These are phyloP conservation scores for Flammula alnicola DNA, from an alignment of 1,284 basidiomycete genomes.

Conservation along the genomic window DNA sequence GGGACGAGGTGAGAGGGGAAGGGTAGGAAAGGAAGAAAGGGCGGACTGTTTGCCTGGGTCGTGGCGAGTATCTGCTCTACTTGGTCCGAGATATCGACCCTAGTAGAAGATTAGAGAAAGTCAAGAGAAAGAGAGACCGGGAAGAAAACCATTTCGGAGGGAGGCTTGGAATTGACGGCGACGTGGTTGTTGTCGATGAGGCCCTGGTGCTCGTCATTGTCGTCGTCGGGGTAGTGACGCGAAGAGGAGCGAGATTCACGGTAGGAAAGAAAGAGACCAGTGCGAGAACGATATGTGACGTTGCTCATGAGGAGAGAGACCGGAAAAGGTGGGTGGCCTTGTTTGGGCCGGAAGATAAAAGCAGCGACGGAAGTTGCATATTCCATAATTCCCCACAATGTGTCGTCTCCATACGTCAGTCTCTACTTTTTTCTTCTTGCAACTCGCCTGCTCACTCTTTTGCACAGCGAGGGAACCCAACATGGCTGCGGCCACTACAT, in stretches of 20 bases:
- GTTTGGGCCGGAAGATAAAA: slow-evolving; percentile 25
- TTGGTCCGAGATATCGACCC: slow-evolving; percentile 91
- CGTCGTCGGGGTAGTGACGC: slow-evolving; percentile 46
- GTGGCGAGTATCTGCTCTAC: slow-evolving; percentile 79
- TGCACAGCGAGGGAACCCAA: slow-evolving; percentile 71
- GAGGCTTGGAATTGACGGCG: slow-evolving; percentile 37
- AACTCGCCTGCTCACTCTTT: not conserved
- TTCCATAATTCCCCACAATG: slow-evolving; percentile 44
- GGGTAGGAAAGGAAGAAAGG: slow-evolving; percentile 20
- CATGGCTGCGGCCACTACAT: slow-evolving; percentile 73
- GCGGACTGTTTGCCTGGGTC: slow-evolving; percentile 81
- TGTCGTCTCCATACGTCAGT: slow-evolving; percentile 76
- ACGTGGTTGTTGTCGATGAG: slow-evolving; percentile 64
- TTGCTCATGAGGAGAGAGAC: slow-evolving; percentile 21
- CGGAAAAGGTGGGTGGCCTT: slow-evolving; percentile 27
- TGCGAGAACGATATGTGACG: slow-evolving; percentile 82
- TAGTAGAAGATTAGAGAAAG: slow-evolving; percentile 40
- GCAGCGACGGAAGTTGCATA: slow-evolving; percentile 1
- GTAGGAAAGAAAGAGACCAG: slow-evolving; percentile 94
- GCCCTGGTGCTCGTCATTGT: slow-evolving; percentile 69
- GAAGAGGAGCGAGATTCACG: slow-evolving; percentile 77
- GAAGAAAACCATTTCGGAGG: slow-evolving; percentile 71
- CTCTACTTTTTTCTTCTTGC: slow-evolving; percentile 17
- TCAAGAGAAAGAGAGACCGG: slow-evolving; percentile 17
- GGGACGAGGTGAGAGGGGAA: slow-evolving; percentile 20